Evolutionary conservation across 345 rosid species (phyloP).

Genomic region (Aquilaria yunnanensis): DNA sequence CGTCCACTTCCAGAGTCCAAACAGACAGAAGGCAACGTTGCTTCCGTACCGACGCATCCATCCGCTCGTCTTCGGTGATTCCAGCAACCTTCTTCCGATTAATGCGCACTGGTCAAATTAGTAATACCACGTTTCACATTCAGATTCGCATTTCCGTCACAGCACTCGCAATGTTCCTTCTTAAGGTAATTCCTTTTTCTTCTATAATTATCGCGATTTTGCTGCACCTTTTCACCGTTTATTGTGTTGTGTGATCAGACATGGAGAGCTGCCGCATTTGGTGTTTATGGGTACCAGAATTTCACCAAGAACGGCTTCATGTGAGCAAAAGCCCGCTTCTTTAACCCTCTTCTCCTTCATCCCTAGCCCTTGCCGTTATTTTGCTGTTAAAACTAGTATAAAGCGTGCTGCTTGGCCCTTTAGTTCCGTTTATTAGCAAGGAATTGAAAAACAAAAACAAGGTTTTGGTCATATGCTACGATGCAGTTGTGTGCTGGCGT

Average conservation of each 20-base stretch:
- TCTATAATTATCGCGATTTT: not conserved
- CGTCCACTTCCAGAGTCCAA: no score
- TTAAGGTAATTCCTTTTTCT: slow-evolving; percentile 32
- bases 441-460: not conserved
- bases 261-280: slow-evolving; percentile 81
- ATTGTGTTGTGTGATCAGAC: slow-evolving; percentile 25
- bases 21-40: no score
- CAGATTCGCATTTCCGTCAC: slow-evolving; percentile 12
- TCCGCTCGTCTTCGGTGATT: no score
- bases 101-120: not conserved
- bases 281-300: slow-evolving; percentile 65
- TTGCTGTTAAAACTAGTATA: not conserved
- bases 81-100: no score
- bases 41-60: no score
- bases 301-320: slow-evolving; percentile 76
- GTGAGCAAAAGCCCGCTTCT: slow-evolving; percentile 31
- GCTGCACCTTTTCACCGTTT: not conserved
- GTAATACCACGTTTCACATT: slow-evolving; percentile 3
- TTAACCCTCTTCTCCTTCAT: no score
- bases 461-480: not conserved
- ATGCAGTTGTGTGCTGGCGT: no score
- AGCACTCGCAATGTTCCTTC: slow-evolving; percentile 51
- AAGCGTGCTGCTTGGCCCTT: not conserved
- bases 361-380: no score
- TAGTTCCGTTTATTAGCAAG: not conserved